Evolutionary conservation across 345 rosid species (phyloP).

Genomic region (Murraya paniculata): DNA sequence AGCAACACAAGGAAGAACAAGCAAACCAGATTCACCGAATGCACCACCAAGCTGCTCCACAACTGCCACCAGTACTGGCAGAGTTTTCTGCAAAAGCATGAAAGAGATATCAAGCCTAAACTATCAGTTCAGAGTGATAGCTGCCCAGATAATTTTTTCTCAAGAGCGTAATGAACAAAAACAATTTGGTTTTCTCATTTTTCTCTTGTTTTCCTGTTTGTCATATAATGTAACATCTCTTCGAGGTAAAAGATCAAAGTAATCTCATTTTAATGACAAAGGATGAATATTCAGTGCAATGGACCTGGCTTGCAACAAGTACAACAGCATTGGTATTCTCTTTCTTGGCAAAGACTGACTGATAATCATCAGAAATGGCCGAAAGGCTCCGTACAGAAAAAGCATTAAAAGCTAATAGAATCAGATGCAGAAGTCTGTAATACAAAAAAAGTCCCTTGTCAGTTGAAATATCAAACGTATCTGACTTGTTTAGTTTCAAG

Average conservation of each 20-base stretch:
- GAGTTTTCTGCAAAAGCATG: constrained; percentile 60
- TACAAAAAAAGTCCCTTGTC: constrained; percentile 6
- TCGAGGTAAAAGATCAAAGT: not conserved
- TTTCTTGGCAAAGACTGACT: constrained; percentile 51
- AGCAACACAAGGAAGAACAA: constrained; percentile 93
- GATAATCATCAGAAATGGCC: constrained; percentile 43
- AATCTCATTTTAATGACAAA: not conserved
- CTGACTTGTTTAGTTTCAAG: not conserved
- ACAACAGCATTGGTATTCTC: constrained; percentile 65
- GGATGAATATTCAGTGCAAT: not conserved
- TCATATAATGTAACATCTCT: no score
- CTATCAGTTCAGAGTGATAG: not conserved
- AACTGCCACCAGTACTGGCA: constrained; percentile 86
- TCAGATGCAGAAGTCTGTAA: constrained; percentile 69
- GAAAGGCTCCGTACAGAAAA: constrained; percentile 54
- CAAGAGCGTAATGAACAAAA: not conserved
- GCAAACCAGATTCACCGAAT: constrained; percentile 81
- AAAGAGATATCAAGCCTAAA: constrained; percentile 3
- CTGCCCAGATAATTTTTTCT: not conserved
- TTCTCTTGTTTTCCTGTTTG: no score
- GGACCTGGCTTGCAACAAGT: constrained; percentile 86
- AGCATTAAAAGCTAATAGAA: constrained; percentile 58
- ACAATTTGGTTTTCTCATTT: not conserved
- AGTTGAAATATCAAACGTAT: constrained; percentile 5
- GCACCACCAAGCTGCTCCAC: constrained; percentile 86